phyloP scores from a whole-genome alignment of 768 basidiomycete genomes.

The Lactifluus subvellereus region DNA sequence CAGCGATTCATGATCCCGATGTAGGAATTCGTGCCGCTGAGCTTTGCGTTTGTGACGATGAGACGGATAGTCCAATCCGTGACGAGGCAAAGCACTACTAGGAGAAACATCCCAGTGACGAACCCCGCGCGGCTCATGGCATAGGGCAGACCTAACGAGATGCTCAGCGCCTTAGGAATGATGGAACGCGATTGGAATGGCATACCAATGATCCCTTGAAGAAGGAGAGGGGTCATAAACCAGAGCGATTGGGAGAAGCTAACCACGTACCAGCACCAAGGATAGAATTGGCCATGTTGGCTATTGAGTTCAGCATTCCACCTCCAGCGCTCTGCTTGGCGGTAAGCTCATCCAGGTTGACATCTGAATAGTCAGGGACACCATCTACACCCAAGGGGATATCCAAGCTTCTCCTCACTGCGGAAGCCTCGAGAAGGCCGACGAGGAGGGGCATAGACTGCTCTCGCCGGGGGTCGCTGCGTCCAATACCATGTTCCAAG shows the following conservation, averaged over 20 bases:
- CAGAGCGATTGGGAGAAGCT: constrained; percentile 19
- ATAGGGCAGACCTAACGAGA: constrained; percentile 74
- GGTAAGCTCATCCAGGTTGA: constrained; percentile 70
- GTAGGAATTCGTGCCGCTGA: constrained; percentile 88
- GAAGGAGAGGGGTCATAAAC: constrained; percentile 5
- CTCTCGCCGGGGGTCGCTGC: constrained; percentile 39
- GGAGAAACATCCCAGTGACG: constrained; percentile 75
- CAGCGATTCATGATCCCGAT: constrained; percentile 93
- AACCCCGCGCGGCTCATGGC: constrained; percentile 94
- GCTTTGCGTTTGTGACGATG: constrained; percentile 92
- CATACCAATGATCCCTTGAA: constrained; percentile 67
- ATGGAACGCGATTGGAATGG: background rate
- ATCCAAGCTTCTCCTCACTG: constrained; percentile 51
- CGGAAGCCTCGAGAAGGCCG: constrained; percentile 65
- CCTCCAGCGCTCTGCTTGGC: constrained; percentile 63
- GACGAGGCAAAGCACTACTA: constrained; percentile 71
- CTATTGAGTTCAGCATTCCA: constrained; percentile 70
- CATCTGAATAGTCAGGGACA: constrained; percentile 32
- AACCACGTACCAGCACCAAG: constrained; percentile 72
- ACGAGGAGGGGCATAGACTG: constrained; percentile 72
- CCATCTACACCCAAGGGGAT: constrained; percentile 38
- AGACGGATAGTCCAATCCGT: constrained; percentile 99
- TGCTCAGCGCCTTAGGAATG: background rate
- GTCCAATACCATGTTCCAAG: constrained; percentile 30
- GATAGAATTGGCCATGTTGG: constrained; percentile 96